Percentiles rank a stretch among this genome's conserved stretches.
Evolutionary conservation across 805 yeast species (phyloP).

Genomic region (Zygoascus ofunaensis): DNA sequence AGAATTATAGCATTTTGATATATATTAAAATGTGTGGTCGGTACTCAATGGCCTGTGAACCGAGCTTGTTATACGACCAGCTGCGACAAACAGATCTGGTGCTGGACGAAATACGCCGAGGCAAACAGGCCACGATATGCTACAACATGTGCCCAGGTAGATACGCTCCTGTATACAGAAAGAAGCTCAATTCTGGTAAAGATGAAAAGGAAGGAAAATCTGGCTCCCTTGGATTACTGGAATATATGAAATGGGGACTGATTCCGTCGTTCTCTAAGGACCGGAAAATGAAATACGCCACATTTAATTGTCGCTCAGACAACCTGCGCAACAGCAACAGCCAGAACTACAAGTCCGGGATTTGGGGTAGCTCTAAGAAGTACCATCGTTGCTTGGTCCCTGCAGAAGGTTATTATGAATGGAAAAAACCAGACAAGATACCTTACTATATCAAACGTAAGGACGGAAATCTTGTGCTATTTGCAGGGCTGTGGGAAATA

Average conservation of each 20-base stretch:
- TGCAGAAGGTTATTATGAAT: constrained; percentile 78
- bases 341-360: constrained; percentile 30
- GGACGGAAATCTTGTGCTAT: constrained; percentile 44
- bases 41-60: background rate
- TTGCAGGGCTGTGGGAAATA: constrained; percentile 50
- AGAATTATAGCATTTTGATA: no score
- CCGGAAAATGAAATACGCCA: constrained; percentile 13
- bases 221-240: constrained; percentile 19
- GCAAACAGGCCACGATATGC: constrained; percentile 17
- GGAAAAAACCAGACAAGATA: constrained; percentile 44
- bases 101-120: constrained; percentile 17
- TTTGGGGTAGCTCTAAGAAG: constrained; percentile 50
- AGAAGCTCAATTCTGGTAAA: constrained; percentile 4
- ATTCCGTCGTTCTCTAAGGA: constrained; percentile 40
- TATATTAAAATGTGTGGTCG: background rate
- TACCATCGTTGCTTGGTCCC: constrained; percentile 65
- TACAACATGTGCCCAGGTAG: constrained; percentile 20
- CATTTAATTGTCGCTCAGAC: constrained; percentile 69
- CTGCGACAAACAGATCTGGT: constrained; percentile 7
- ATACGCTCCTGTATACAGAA: constrained; percentile 18
- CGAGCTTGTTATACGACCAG: background rate
- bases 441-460: constrained; percentile 61
- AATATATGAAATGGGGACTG: constrained; percentile 73
- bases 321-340: constrained; percentile 37
- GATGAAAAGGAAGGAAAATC: constrained; percentile 3